Evolutionary conservation across 1,284 basidiomycete genomes (phyloP), one percentile per base, ranked within the genome.

Genomic region (Phylloporus sp.): DNA sequence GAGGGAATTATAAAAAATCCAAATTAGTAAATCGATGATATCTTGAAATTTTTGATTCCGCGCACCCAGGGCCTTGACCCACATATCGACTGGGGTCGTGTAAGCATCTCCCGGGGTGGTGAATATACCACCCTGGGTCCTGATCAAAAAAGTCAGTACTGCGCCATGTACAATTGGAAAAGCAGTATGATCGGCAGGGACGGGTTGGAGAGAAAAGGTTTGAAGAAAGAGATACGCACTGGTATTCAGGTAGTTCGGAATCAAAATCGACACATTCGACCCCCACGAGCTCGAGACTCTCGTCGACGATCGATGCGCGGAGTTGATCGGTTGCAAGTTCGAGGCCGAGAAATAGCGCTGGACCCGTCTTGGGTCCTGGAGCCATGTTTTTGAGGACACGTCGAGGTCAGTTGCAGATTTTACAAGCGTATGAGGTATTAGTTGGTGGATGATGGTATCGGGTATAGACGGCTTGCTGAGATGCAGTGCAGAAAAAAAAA

Each of bases 11-110:
- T 71, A 70, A 71, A 73, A 78, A 73, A 66, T 60, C 77, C 71
- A 79, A 80, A 73, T 72, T 77, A 73, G 74, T 76, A 75, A 76
- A 78, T 68, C 47, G 72, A 71, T 72, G 70, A 67, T 70, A 71
- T 62, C 57, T 19, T 70, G 70, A 74, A 78, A 78, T 73, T 72
- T 79, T 81, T 85, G 82, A 69, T 78, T 78, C 80, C 79, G 80
- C 70, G 62, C 76, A 94, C 92, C 92, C 65, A 95, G 86, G 15
- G 86, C 91, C 79, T 92, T 92, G 64, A 94, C 87, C 91, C 93
- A 94, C 91, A 94, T 93, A 74, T 94, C 92, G 45, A 94, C 86
- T 2, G 93, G 93, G 6, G 91, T 92, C 41, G 92, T 94, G 76
- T 92, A 93, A 35, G 91, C 91, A 80, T 94, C 92, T 43, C 92